Conservation (phyloP, 257 asterid genomes). For the Penstemon barbatus region DNA sequence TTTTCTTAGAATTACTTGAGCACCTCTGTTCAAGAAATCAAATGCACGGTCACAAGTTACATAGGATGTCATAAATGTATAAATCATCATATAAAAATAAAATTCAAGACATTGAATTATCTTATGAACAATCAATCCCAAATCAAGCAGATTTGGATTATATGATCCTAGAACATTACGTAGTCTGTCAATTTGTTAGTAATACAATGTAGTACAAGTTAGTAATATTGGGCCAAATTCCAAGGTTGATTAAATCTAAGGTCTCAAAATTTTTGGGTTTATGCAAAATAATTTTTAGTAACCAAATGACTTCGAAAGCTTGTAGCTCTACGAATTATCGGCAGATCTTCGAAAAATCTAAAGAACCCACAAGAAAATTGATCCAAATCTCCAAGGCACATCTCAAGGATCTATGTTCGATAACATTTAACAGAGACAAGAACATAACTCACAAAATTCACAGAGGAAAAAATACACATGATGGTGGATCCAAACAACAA, state of each 20-base stretch:
- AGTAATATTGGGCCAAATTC: neutral
- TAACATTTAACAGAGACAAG: no score
- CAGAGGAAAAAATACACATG: constrained; percentile 10
- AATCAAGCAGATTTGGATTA: no score
- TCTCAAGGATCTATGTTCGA: neutral
- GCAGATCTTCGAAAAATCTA: no score
- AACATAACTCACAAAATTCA: constrained; percentile 15
- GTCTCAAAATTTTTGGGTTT: neutral
- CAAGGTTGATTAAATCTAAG: neutral
- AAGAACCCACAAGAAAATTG: no score
- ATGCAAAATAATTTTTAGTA: no score
- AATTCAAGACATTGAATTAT: neutral
- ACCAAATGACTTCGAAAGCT: no score
- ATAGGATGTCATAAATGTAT: neutral
- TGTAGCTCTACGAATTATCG: no score
- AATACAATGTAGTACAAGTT: neutral
- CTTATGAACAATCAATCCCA: no score
- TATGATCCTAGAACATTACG: no score
- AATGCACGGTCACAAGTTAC: neutral
- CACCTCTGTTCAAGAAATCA: constrained; percentile 43
- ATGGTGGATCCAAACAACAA: constrained; percentile 30
- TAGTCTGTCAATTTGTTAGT: no score
- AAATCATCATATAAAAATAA: neutral
- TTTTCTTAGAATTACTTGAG: constrained; percentile 35
- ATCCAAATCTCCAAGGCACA: neutral